Evolutionary conservation across 768 basidiomycete species (phyloP).

Genomic region (Amanita subjunquillea): DNA sequence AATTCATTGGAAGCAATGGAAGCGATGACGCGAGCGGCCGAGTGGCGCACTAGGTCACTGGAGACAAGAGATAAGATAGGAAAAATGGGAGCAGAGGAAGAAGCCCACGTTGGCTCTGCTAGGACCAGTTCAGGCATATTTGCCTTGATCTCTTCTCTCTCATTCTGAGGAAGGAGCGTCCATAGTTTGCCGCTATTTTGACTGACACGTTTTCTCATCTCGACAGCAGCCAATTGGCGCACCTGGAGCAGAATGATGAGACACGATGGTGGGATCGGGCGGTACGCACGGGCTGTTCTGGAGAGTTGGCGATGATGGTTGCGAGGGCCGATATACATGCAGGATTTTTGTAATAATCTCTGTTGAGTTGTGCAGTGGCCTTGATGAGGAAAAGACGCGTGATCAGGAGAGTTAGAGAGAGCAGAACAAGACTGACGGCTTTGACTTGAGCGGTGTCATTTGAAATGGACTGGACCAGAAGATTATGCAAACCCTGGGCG

Average conservation of each 20-base stretch:
- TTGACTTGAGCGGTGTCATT: conserved; percentile 88
- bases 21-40: conserved; percentile 85
- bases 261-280: conserved; percentile 6
- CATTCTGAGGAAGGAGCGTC: conserved; percentile 53
- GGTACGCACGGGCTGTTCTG: conserved; percentile 68
- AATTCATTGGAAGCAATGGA: conserved; percentile 89
- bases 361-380: conserved; percentile 89
- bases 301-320: conserved; percentile 74
- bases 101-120: conserved; percentile 56
- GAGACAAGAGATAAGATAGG: conserved; percentile 8
- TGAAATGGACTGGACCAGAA: conserved; percentile 77
- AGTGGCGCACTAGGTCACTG: conserved; percentile 87
- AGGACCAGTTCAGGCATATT: conserved; percentile 74
- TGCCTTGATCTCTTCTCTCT: conserved; percentile 77
- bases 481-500: conserved; percentile 72
- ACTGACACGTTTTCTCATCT: conserved; percentile 85
- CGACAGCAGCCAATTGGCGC: conserved; percentile 94
- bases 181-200: conserved; percentile 77
- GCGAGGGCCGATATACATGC: conserved; percentile 87
- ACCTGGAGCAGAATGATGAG: conserved; percentile 40
- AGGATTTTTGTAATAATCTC: conserved; percentile 87
- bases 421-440: conserved; percentile 31
- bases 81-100: conserved; percentile 7
- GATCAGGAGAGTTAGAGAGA: conserved; percentile 6
- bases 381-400: conserved; percentile 19